A percentile compares a stretch with the other conserved stretches of the same genome.
phyloP scores from a whole-genome alignment of 176 grass and related monocot species.

The Tuctoria greenei region DNA sequence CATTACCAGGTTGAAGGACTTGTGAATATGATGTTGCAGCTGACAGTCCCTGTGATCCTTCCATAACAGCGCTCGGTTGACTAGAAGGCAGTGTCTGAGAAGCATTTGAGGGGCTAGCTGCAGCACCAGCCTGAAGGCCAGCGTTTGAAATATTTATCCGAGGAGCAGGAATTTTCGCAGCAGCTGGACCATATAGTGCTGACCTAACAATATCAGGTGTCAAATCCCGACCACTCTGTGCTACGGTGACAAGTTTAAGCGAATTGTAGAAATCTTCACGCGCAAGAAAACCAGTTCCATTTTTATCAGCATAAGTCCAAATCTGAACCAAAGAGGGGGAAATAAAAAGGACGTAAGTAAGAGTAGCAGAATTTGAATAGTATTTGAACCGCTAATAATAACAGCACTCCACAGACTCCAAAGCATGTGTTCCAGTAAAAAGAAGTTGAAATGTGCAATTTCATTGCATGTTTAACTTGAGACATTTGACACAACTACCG shows the following conservation, averaged over 20 bases:
- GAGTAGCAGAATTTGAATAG: not conserved
- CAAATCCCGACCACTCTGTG: slow-evolving; percentile 73
- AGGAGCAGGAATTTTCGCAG: slow-evolving; percentile 86
- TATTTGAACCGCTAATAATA: not conserved
- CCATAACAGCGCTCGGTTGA: slow-evolving; percentile 59
- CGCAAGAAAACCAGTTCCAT: slow-evolving; percentile 72
- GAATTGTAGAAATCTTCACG: slow-evolving; percentile 90
- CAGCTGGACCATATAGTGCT: slow-evolving; percentile 73
- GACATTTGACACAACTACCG: not conserved
- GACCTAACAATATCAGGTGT: slow-evolving; percentile 83
- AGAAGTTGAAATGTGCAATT: not conserved
- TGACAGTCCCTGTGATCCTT: slow-evolving; percentile 33
- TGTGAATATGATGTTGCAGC: slow-evolving; percentile 36
- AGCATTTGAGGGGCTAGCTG: slow-evolving; percentile 20
- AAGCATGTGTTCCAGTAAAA: not conserved
- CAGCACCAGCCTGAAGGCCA: slow-evolving; percentile 26
- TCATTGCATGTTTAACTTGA: not conserved
- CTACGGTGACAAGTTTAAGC: slow-evolving; percentile 84
- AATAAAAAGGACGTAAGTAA: slow-evolving; percentile 7
- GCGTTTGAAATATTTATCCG: slow-evolving; percentile 53
- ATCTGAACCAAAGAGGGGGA: slow-evolving; percentile 46
- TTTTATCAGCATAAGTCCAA: slow-evolving; percentile 90
- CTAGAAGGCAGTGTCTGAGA: slow-evolving; percentile 44
- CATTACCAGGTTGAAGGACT: slow-evolving; percentile 38
- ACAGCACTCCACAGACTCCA: not conserved